phyloP scores from a whole-genome alignment of 2,329 filamentous ascomycete genomes.

The Aspergillus hortae region DNA sequence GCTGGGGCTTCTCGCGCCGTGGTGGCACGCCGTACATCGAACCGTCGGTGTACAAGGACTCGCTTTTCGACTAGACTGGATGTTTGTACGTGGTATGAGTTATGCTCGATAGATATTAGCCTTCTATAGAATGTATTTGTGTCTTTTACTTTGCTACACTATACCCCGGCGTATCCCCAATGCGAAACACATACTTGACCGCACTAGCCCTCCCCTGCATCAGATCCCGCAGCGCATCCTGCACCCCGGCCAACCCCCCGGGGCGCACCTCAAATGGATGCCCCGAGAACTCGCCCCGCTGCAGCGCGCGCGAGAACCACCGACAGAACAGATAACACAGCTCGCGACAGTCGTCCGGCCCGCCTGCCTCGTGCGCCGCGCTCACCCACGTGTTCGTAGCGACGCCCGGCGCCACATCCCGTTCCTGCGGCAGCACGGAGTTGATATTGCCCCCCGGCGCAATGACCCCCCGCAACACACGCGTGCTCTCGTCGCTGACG shows the following conservation, averaged over 20 bases:
- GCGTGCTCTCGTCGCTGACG: constrained; percentile 4
- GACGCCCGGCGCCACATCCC: constrained; percentile 6
- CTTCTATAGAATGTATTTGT: too few species aligned
- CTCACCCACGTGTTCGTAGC: constrained; percentile 7
- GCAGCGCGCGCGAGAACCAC: constrained; percentile 44
- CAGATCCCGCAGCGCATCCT: constrained; percentile 52
- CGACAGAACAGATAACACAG: constrained; percentile 44
- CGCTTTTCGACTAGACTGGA: constrained; percentile 13
- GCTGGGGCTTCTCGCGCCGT: constrained; percentile 50
- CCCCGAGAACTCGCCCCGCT: constrained; percentile 44
- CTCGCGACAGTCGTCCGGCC: constrained; percentile 9
- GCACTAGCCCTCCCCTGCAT: constrained; percentile 60
- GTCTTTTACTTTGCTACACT: not conserved
- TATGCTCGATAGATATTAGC: too few species aligned
- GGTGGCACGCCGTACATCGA: constrained; percentile 18
- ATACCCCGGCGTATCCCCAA: constrained; percentile 44
- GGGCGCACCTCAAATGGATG: constrained; percentile 49
- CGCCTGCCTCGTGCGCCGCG: constrained; percentile 6
- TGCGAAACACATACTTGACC: constrained; percentile 55
- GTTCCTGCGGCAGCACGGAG: constrained; percentile 4
- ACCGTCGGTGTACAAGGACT: constrained; percentile 17
- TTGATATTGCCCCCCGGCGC: constrained; percentile 12
- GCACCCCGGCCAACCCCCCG: constrained; percentile 53
- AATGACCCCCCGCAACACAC: constrained; percentile 7
- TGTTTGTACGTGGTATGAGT: constrained; percentile 1